phyloP scores from a whole-genome alignment of 495 filamentous ascomycete genomes.

The Halenospora varia region DNA sequence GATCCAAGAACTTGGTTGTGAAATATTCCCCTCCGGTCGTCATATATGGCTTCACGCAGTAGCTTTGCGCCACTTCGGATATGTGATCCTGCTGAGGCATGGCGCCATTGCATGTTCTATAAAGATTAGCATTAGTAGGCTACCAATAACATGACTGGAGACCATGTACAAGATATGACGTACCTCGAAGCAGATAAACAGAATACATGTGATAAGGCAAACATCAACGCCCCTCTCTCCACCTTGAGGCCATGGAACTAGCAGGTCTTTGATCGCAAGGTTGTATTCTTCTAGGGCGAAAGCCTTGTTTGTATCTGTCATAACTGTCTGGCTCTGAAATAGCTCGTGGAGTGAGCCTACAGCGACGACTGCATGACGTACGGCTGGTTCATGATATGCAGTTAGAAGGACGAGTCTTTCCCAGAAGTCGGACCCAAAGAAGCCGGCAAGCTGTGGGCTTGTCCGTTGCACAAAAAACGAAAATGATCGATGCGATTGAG shows the following conservation, averaged over 20 bases:
- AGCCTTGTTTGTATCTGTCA: constrained; percentile 18
- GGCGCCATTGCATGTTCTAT: constrained; percentile 10
- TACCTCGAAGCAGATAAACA: constrained; percentile 18
- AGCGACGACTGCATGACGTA: constrained; percentile 17
- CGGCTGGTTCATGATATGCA: constrained; percentile 9
- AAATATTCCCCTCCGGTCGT: background rate
- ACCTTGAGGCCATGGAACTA: background rate
- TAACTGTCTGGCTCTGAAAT: background rate
- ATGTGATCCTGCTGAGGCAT: constrained; percentile 10
- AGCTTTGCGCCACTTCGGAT: constrained; percentile 14
- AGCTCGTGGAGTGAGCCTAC: constrained; percentile 10
- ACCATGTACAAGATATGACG: background rate
- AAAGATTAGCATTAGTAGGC: background rate
- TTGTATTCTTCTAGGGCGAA: constrained; percentile 6
- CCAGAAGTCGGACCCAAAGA: constrained; percentile 45
- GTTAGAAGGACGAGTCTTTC: constrained; percentile 34
- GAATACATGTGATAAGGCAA: constrained; percentile 7
- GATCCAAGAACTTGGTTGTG: constrained; percentile 2
- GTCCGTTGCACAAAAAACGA: constrained; percentile 40
- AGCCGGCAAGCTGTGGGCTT: constrained; percentile 36
- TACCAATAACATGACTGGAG: background rate
- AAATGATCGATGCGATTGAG: constrained; percentile 16
- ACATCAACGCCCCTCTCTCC: constrained; percentile 2
- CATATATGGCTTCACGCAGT: constrained; percentile 8
- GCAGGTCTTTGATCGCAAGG: constrained; percentile 12